Evolutionary conservation across 2,329 filamentous ascomycete species (phyloP), one percentile per base, ranked within the genome.

Genomic region (Aspergillus texensis): DNA sequence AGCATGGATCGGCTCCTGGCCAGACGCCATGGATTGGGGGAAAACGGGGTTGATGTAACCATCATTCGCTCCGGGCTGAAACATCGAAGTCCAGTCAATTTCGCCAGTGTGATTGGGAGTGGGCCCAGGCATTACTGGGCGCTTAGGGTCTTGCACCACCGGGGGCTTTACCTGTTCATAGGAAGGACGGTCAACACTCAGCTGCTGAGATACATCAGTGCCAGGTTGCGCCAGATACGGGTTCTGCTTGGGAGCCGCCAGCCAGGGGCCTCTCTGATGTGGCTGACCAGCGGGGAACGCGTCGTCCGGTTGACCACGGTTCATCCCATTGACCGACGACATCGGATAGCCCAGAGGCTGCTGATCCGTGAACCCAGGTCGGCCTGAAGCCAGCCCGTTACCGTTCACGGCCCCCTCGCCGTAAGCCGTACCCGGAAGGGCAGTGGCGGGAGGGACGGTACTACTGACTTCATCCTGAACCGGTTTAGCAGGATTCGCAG

Each of bases 71-170:
- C 88, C 88, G 82, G 88, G 80, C 82, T 89, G 89, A 83, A 92
- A 92, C 88, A 93, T 91, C 77, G 90, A 86, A 74, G 89, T 86
- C 90, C 90, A 93, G 81, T 92, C 90, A 82, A 90, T 71, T 59
- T 80, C 80, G 82, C 82, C 85, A 62, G 74, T 69, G 62, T 88
- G 86, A 78, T 85, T 84, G 79, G 84, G 80, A 79, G 85, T 85
- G 71, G 86, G 85, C 75, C 77, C 79, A 82, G 86, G 72, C 88
- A 92, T 91, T 74, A 86, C 74, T 68, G 78, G 77, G 61, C 78
- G 77, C 69, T 81, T 81, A 64, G 74, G 74, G 65, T 82, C 78
- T 68, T 74, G 71, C 61, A 74, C 67, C 65, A 76, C 67, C 62
- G 77, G 74, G 70, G 77, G 72, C 72, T 80, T 80, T 75, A 77